Base-by-base conservation (phyloP, 345 rosid genomes). In the Euphorbia lathyris region DNA sequence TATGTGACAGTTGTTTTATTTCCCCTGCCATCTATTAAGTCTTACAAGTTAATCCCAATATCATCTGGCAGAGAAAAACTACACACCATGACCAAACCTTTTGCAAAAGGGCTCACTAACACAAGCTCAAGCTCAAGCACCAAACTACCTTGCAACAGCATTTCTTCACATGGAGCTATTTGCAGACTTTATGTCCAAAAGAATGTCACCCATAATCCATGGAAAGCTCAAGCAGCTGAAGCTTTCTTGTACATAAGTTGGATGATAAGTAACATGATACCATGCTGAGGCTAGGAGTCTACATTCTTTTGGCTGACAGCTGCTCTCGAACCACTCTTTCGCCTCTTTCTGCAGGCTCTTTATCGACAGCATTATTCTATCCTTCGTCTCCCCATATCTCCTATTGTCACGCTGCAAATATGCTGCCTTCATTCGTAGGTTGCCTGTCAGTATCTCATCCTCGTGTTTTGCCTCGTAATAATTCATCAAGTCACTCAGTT, bases 401-500 rank as follows among this genome's bases (percentile, higher is more conserved):
- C 95, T 77, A 78, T 88, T 95, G 75, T 92, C 97, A 10, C 88
- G 85, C 76, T 78, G 88, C 80, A 95, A 70, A 75, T 90, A 90
- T 47, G 73, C 56, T 64, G 88, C 86, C 23, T 79, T 80, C 26
- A 79, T 83, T 68, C 82, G 78, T 51, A 95, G 71, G 70, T 90
- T 87, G 2, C 99, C 97, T 0, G 99, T 88, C 71, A 95, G 84
- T 27, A 95, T 87, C 85, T 95, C 99, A 29, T 91, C 98, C 78
- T 94, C 96, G 8, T 70, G 78, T 58, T 73, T 77, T 20, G 86
- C 85, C 43, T 81, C 89, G 0, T 87, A 94, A 75, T 86, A 91
- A 27, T 53, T 77, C 96, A 94, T 91, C 77, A 88, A 64, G 20
- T 72, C 69, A 20, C 79, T 83, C 69, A 92, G 60, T 79, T 84